A percentile compares a stretch with the other conserved stretches of the same genome.
These are phyloP conservation scores for Trichoderma citrinoviride DNA, from an alignment of 2,329 filamentous ascomycete genomes.

Conservation along the genomic window DNA sequence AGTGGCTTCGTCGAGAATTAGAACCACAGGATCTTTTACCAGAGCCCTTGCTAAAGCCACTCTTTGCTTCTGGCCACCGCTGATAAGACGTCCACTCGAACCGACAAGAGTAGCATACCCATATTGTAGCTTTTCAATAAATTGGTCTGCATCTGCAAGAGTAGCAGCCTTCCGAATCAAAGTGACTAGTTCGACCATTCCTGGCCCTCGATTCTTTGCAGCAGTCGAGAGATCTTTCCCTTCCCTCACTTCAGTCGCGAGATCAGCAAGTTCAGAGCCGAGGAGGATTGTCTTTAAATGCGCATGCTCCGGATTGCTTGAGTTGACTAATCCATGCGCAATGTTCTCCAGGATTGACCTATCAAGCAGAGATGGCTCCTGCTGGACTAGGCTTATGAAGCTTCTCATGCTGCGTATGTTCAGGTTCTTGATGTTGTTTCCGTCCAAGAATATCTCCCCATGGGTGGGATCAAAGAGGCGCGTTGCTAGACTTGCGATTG, in stretches of 20 bases:
- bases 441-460: constrained; percentile 41
- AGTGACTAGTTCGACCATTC: neutral
- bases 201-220: constrained; percentile 11
- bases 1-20: constrained; percentile 67
- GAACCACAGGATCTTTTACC: constrained; percentile 56
- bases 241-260: constrained; percentile 39
- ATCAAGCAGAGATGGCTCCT: constrained; percentile 61
- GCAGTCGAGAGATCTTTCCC: constrained; percentile 11
- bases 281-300: constrained; percentile 41
- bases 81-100: constrained; percentile 45
- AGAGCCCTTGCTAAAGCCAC: constrained; percentile 62
- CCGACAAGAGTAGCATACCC: constrained; percentile 10
- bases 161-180: constrained; percentile 13
- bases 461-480: constrained; percentile 59
- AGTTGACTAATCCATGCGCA: constrained; percentile 39
- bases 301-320: constrained; percentile 46
- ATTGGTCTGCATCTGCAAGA: constrained; percentile 6
- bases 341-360: constrained; percentile 54
- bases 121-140: constrained; percentile 36
- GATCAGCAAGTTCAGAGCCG: constrained; percentile 42
- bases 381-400: constrained; percentile 58
- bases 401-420: constrained; percentile 56
- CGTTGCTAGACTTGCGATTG: constrained; percentile 62
- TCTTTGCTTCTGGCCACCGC: constrained; percentile 58
- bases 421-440: constrained; percentile 48